Evolutionary conservation across 768 basidiomycete genomes (phyloP), one percentile per base, ranked within the genome.

Genomic region (Rhodocollybia butyracea): DNA sequence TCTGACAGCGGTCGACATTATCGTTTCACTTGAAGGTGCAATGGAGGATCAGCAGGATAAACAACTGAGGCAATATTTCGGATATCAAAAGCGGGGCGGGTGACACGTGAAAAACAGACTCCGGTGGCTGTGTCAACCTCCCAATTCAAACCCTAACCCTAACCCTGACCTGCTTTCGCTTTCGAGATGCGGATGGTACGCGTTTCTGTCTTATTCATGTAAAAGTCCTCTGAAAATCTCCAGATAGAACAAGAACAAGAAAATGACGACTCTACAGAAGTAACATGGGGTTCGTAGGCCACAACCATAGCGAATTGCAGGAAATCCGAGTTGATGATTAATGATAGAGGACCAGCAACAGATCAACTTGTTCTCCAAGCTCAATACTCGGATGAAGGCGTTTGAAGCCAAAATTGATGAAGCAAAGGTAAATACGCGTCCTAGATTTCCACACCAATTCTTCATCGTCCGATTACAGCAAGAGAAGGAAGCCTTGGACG

Each of bases 401-500:
- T 76, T 93, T 34, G 84, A 91, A 62, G 90, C 87, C 58, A 85
- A 82, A 52, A 77, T 94, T 29, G 78, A 84, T 53, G 72, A 71
- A 24, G 79, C 94, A 63, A 90, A 90, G 81, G 94, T 93, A 31
- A 17, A 71, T 63, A 24, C 46, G 30, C 38, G 22, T 50, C 42
- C 41, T 11, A 29, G 19, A 36, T 34, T n/a, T 7, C 12, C 38
- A 46, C 30, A 27, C 46, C 61, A 39, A 53, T 46, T 40, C 21
- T 29, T 13, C 36, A 22, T 51, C 27, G n/a, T n/a, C 43, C 26
- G 59, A 40, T n/a, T 51, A 13, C 65, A 98, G 94, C 86, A 90
- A 80, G 94, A 96, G 73, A 95, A 95, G 72, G 95, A 97, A 63
- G 89, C 93, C 2, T 81, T 96, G 13, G 93, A 96, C 57, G 95